Evolutionary conservation across 2,329 filamentous ascomycete genomes (phyloP), one percentile per base, ranked within the genome.

Genomic region (Talaromyces verruculosus): DNA sequence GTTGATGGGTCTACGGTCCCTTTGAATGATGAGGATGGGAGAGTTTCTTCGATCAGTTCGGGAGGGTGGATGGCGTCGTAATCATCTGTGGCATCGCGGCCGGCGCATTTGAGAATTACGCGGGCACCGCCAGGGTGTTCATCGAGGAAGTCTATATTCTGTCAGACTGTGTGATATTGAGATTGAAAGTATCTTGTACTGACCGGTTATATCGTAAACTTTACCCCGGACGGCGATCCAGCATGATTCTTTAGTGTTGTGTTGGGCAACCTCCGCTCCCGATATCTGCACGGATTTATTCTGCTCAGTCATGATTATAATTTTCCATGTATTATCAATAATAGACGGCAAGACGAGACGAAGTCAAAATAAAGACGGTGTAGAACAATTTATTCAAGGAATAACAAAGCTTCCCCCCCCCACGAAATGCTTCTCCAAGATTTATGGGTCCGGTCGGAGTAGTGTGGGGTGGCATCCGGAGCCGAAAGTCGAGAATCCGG

Each of bases 171-270:
- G 3, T 59, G 3, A 41, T 25, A 5, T 6, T 19, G 1, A 2
- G 2, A 19, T 39, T 51, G 43, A 10, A 28, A 28, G 30, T 43
- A 65, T 5, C 11, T 69, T n/a, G 5, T 13, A 68, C 28, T 28
- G 13, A 73, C 76, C 78, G 2, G 83, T 84, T 5, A 79, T 79
- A 70, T 85, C 83, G 69, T 84, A 84, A 4, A 84, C 83, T 55
- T 82, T 82, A 1, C 79, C 80, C 65, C 84, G 80, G 3, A 85
- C 77, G 0, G 81, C 80, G 10, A 86, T 76, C 84, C 83, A 85
- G 68, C 83, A 84, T 59, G 84, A 83, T 10, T 81, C 73, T 62
- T 79, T 76, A 15, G 68, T 78, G 39, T 79, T 78, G 66, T 85
- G 84, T 65, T 79, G 82, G 70, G 81, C 79, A 30, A 86, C 79